Evolutionary conservation across 345 rosid genomes (phyloP).

Genomic region (Aurinia saxatilis): DNA sequence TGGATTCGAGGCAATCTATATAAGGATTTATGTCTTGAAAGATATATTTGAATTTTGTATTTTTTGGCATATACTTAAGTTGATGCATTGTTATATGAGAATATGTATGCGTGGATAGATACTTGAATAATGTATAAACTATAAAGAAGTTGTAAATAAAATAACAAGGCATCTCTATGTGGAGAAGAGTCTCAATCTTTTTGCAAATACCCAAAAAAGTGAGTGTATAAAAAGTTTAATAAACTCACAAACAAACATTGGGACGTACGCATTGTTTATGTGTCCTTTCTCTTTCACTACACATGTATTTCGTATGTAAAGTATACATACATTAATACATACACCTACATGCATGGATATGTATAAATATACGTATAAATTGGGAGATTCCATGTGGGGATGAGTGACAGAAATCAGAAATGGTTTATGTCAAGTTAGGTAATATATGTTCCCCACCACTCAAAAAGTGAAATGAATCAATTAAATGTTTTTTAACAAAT

Average conservation of each 20-base stretch:
- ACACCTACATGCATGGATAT: not conserved
- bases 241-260: constrained; percentile 15
- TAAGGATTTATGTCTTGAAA: constrained; percentile 21
- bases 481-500: not conserved
- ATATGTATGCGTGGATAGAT: not conserved
- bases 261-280: constrained; percentile 25
- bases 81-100: constrained; percentile 16
- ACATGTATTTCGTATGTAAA: not conserved
- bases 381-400: constrained; percentile 16
- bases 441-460: constrained; percentile 18
- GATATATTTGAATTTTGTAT: not conserved
- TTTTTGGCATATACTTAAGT: constrained; percentile 22
- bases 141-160: constrained; percentile 17
- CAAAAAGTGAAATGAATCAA: not conserved
- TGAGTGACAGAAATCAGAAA: not conserved
- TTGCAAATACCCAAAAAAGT: constrained; percentile 27
- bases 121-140: not conserved
- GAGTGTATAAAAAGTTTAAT: constrained; percentile 1
- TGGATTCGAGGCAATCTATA: constrained; percentile 14
- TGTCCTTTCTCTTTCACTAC: constrained; percentile 14
- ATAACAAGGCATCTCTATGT: constrained; percentile 22
- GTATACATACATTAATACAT: not conserved
- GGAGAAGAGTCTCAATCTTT: constrained; percentile 30
- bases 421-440: constrained; percentile 5
- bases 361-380: not conserved